Percentiles rank a stretch among this genome's conserved stretches.
Conservation (phyloP, 2,329 filamentous ascomycete species). For the Arthrobotrys megalospora region DNA sequence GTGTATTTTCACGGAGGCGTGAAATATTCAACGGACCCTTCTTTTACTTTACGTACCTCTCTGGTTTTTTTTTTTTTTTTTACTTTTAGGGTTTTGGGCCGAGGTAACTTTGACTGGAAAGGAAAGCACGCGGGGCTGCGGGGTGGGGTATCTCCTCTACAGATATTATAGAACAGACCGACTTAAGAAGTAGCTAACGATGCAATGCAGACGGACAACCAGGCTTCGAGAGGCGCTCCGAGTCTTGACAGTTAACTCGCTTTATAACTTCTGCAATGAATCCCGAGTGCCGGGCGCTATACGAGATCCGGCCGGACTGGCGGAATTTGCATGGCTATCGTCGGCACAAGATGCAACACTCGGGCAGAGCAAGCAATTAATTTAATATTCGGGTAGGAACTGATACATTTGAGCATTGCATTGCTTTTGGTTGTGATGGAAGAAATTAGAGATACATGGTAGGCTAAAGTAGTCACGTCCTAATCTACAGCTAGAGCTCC, state of each 20-base stretch:
- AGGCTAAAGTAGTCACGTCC: neutral
- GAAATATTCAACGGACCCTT: neutral
- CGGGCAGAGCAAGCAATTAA: neutral
- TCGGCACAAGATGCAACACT: slow-evolving; percentile 41
- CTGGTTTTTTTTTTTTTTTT: slow-evolving; percentile 30
- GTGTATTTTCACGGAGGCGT: neutral
- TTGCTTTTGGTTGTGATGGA: slow-evolving; percentile 21
- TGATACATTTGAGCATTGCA: neutral
- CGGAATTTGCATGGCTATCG: slow-evolving; percentile 54
- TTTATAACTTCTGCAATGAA: slow-evolving; percentile 16
- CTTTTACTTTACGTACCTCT: slow-evolving; percentile 7
- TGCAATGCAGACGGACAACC: neutral
- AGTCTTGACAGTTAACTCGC: slow-evolving; percentile 4
- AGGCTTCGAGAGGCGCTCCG: slow-evolving; percentile 24
- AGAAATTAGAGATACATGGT: slow-evolving; percentile 12
- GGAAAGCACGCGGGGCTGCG: slow-evolving; percentile 32
- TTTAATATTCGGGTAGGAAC: neutral
- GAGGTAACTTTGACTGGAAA: slow-evolving; percentile 39
- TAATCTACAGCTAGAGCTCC: slow-evolving; percentile 35
- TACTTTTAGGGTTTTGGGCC: slow-evolving; percentile 42
- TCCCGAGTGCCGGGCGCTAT: slow-evolving; percentile 28
- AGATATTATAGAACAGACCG: neutral
- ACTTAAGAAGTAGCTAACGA: neutral
- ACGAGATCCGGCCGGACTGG: slow-evolving; percentile 49
- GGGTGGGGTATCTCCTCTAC: slow-evolving; percentile 40